Base-by-base conservation (phyloP, 2,329 filamentous ascomycete species). In the Decorospora gaudefroyi region DNA sequence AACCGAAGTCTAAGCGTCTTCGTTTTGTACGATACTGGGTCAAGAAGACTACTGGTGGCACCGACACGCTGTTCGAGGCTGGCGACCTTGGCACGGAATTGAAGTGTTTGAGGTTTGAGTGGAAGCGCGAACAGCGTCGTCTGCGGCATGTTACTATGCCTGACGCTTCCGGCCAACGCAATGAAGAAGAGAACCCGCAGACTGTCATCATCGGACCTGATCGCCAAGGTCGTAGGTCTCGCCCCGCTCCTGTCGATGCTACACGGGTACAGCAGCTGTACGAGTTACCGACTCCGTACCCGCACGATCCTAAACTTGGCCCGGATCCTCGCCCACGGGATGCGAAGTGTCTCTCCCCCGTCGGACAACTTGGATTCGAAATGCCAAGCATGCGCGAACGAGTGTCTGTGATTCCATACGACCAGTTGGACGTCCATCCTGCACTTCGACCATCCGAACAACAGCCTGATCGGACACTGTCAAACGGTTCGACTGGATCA, bases 11-110 rank as follows among this genome's bases (percentile, higher is more conserved):
- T 13, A 60, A 55, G 28, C 48, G 64, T 2, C 17, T 65, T 12
- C 49, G 54, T 2, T 63, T 60, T 17, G 39, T 65, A 6, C 45
- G 54, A 11, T 64, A 61, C 31, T 67, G 60, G 61, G 35, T 67
- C 17, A 49, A 36, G 30, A 38, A 42, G 7, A 47, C 45, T 15
- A 5, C 12, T 2, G 27, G 35, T 6, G 57, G 59, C 0, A 44
- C 50, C 2, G 34, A 29, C 23, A 7, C 38, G 6, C 37, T 57
- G 3, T 32, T 42, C 4, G 36, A 55, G 4, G 62, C 62, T 2
- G 59, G 56, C 19, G 46, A 59, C 16, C 17, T 65, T 4, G 64
- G 62, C 11, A 26, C 54, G 28, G 36, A 59, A 19, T 28, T 68
- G 32, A 61, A 55, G 33, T 31, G 19, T 13, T 6, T 55, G 11